Evolutionary conservation across 441 rosid genomes (phyloP), one percentile per base, ranked within the genome.

Genomic region (Brassica hybrid): DNA sequence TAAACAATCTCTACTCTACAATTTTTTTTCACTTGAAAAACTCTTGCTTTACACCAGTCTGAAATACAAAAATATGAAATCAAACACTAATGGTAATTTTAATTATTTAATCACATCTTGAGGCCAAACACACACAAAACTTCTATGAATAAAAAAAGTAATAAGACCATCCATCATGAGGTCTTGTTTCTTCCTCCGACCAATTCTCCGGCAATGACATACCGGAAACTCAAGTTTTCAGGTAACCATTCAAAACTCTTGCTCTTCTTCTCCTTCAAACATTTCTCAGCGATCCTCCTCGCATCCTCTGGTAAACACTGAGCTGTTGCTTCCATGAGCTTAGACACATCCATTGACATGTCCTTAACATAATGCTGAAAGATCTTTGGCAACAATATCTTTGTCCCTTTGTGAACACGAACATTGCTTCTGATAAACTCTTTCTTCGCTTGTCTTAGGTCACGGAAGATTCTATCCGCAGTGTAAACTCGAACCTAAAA

Each of bases 401-500:
- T 90, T 13, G 79, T 74, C 13, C 87, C 90, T 71, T 84, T 86
- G 79, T 88, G 80, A 62, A 86, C 81, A 65, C 79, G 72, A 17
- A 88, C 84, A 56, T 79, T 85, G 16, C 87, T 84, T 83, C 76
- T 81, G 14, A 89, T 80, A 82, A 81, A 90, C 75, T 87, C 93
- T 69, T 83, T 79, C 63, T 80, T 87, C 0, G 90, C 90, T 43
- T 75, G 78, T 74, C 84, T 88, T 32, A 91, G 83, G 67, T 90
- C 91, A n/a, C 78, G 60, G 63, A 91, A 91, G 67, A 90, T 84
- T 56, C 57, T 84, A 80, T 86, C 79, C 3, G 89, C 86, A 0
- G 85, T 80, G 76, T 88, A 91, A 14, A 88, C 89, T 69, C 88
- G 88, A 73, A 90, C 90, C 94, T 88, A 73, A 18, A 61, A 69